A percentile compares a stretch with the other conserved stretches of the same genome.
phyloP scores from a whole-genome alignment of 495 filamentous ascomycete genomes.

The Pyrenula aspistea region DNA sequence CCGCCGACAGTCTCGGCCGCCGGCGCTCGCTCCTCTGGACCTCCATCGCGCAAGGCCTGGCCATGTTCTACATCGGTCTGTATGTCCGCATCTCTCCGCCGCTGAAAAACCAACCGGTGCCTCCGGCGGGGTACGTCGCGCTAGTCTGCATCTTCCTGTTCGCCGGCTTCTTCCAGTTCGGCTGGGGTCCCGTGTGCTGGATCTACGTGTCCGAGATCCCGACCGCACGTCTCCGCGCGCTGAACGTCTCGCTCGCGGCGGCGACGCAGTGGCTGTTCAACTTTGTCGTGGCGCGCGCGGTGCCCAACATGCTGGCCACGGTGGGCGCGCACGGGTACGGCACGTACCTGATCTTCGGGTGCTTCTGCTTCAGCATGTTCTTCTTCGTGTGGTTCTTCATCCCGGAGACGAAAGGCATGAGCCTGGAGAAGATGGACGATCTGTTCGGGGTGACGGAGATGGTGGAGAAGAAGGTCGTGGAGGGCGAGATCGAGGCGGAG shows the following conservation, averaged over 20 bases:
- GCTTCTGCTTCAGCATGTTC: slow-evolving; percentile 55
- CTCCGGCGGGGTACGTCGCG: slow-evolving; percentile 51
- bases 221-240: slow-evolving; percentile 54
- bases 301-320: slow-evolving; percentile 35
- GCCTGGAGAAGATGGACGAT: slow-evolving; percentile 35
- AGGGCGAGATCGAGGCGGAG: neutral
- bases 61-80: slow-evolving; percentile 73
- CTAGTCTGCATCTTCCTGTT: slow-evolving; percentile 64
- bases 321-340: slow-evolving; percentile 52
- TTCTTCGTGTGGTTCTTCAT: slow-evolving; percentile 62
- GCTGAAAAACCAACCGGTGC: slow-evolving; percentile 30
- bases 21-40: slow-evolving; percentile 63
- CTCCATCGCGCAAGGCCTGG: slow-evolving; percentile 53
- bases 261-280: slow-evolving; percentile 47
- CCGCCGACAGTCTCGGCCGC: slow-evolving; percentile 60
- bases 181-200: slow-evolving; percentile 73
- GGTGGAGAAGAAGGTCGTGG: neutral
- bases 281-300: slow-evolving; percentile 26
- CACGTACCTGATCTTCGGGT: slow-evolving; percentile 28
- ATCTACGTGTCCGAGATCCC: slow-evolving; percentile 68
- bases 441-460: slow-evolving; percentile 31
- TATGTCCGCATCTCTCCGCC: slow-evolving; percentile 64
- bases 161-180: slow-evolving; percentile 65
- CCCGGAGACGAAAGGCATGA: slow-evolving; percentile 58
- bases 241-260: slow-evolving; percentile 57